Base-by-base conservation (phyloP, 2,329 filamentous ascomycete species). In the Exophiala mesophila region DNA sequence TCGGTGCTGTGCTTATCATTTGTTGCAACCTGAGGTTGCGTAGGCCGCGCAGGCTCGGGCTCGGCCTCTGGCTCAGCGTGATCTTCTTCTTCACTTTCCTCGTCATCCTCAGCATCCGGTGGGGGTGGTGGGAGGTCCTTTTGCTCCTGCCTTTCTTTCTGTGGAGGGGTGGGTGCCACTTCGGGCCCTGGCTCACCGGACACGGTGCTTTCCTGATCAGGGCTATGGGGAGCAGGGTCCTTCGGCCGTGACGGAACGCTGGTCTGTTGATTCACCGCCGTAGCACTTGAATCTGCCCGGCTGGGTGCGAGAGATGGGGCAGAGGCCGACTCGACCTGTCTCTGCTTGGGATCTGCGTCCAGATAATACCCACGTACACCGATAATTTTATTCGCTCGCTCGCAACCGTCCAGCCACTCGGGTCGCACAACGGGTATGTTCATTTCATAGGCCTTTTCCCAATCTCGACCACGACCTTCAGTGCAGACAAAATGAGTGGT, bases 401-500 rank as follows among this genome's bases (percentile, higher is more conserved):
- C 90, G 62, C 92, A 98, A n/a, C 88, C 90, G 56, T 94, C 85
- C 20, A 98, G 78, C 92, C 92, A 98, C 64, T 98, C 92, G 15
- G 92, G 92, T 28, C 92, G 79, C 16, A 98, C 92, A 8, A 98
- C 88, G 5, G 92, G 92, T 41, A 98, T 94, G 64, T 97, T 98
- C 78, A 89, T 94, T 70, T 97, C 90, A 20, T 90, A 83, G 1
- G 92, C 92, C 71, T 92, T 94, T 68, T 98, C 92, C 92, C 92
- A 98, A 9, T 83, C 77, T 37, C 85, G 76, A 21, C 92, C 92
- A 42, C 89, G 74, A 20, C 89, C 89, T 63, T 98, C 92, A 7
- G 88, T 94, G 51, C 90, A 97, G 46, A 98, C 88, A 63, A 98
- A 98, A 67, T 98, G 92, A 12, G 92, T 98, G 1, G 92, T 98